Evolutionary conservation across 805 yeast genomes (phyloP).

Genomic region (Candida succiphila): DNA sequence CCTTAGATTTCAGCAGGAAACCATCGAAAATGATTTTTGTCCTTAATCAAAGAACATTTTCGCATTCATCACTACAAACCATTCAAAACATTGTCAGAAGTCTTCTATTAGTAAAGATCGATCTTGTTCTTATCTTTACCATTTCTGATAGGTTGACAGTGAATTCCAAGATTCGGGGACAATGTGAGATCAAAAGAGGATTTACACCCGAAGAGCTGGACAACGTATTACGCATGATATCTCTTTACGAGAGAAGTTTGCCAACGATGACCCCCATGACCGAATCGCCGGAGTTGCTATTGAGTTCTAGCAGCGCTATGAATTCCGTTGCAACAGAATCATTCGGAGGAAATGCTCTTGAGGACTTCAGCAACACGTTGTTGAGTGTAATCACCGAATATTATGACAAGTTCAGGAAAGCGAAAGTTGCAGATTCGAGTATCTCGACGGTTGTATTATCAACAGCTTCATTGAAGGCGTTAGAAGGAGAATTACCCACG

Average conservation of each 20-base stretch:
- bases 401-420: not conserved
- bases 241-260: constrained; percentile 8
- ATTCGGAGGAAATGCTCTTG: too few relatives aligned
- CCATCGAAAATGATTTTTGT: constrained; percentile 19
- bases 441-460: constrained; percentile 17
- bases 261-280: constrained; percentile 5
- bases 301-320: not conserved
- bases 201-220: constrained; percentile 4
- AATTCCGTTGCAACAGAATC: not conserved
- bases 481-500: constrained; percentile 8
- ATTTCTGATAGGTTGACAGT: constrained; percentile 8
- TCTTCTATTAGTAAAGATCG: constrained; percentile 18
- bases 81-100: constrained; percentile 20
- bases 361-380: too few relatives aligned
- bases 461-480: constrained; percentile 9
- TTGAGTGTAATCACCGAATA: not conserved
- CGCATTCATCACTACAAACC: constrained; percentile 11
- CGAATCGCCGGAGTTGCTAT: not conserved
- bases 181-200: constrained; percentile 5
- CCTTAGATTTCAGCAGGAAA: constrained; percentile 13
- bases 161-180: constrained; percentile 7
- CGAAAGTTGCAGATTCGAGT: constrained; percentile 5
- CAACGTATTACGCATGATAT: constrained; percentile 5
- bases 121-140: constrained; percentile 13
- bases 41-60: constrained; percentile 16